Conservation (phyloP, 2,329 filamentous ascomycete species). For the Sclerotinia glacialis region DNA sequence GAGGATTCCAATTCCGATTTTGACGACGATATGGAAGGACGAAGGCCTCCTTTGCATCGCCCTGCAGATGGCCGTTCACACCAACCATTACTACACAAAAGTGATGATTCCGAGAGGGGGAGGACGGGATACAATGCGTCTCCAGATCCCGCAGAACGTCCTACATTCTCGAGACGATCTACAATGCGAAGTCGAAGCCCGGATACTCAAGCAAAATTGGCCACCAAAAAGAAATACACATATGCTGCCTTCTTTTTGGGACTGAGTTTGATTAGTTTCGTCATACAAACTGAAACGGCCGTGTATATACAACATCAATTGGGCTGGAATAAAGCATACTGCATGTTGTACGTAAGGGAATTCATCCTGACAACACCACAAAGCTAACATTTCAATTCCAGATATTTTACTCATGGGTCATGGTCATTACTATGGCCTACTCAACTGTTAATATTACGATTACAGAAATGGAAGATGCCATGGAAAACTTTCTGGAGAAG, state of each 20-base stretch:
- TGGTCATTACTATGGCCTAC: conserved; percentile 88
- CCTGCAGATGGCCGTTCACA: conserved; percentile 43
- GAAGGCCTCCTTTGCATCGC: conserved; percentile 44
- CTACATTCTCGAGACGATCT: conserved; percentile 53
- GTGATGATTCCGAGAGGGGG: conserved; percentile 36
- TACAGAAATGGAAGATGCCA: conserved; percentile 74
- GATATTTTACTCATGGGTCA: conserved; percentile 87
- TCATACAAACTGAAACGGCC: conserved; percentile 91
- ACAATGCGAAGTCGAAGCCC: conserved; percentile 78
- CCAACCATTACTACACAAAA: conserved; percentile 40
- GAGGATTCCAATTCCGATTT: conserved; percentile 32
- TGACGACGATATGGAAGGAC: conserved; percentile 36
- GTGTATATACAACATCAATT: conserved; percentile 91
- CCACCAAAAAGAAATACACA: conserved; percentile 78
- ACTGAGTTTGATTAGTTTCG: conserved; percentile 82
- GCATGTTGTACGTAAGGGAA: conserved; percentile 74
- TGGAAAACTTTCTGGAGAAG: conserved; percentile 85
- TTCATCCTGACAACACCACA: not conserved
- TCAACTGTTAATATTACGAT: conserved; percentile 74
- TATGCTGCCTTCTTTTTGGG: conserved; percentile 82
- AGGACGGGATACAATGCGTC: conserved; percentile 36
- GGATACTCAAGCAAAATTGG: conserved; percentile 58
- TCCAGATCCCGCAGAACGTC: conserved; percentile 27
- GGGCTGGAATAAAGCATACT: conserved; percentile 97
- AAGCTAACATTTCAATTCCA: conserved; percentile 35